Conservation (phyloP, 768 basidiomycete species). For the Hygrocybe coccinea region DNA sequence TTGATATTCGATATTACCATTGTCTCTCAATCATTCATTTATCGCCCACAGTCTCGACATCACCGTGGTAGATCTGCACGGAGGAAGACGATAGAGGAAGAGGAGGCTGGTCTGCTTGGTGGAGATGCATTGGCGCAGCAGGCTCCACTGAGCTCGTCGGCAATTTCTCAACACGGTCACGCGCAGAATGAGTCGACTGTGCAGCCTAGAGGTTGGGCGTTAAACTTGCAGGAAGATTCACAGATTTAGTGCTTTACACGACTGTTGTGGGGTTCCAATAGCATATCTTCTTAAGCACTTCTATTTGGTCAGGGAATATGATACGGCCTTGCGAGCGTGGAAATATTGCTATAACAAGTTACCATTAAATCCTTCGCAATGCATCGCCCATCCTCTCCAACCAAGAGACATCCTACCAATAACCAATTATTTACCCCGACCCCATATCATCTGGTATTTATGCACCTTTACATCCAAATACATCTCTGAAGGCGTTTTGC, state of each 20-base stretch:
- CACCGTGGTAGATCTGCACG: slow-evolving; percentile 13
- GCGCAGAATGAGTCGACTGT: neutral
- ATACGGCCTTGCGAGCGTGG: no score
- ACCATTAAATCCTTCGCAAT: neutral
- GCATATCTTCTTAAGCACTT: no score
- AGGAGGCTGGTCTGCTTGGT: slow-evolving; percentile 46
- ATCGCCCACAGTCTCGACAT: slow-evolving; percentile 46
- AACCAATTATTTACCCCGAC: slow-evolving; percentile 5
- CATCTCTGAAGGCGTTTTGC: slow-evolving; percentile 3
- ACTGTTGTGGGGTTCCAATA: no score
- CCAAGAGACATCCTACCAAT: neutral
- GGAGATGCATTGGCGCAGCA: slow-evolving; percentile 28
- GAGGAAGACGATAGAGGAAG: slow-evolving; percentile 35
- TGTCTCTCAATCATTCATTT: slow-evolving; percentile 78
- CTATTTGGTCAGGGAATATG: no score
- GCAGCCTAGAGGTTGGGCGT: neutral
- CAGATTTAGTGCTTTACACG: neutral
- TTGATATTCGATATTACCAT: slow-evolving; percentile 92
- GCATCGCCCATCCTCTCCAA: neutral
- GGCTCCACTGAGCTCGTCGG: neutral
- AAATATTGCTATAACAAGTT: neutral
- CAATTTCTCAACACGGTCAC: neutral
- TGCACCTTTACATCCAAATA: neutral
- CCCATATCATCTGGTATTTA: slow-evolving; percentile 15
- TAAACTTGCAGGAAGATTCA: neutral